Evolutionary conservation across 768 basidiomycete species (phyloP).

Genomic region (Trametes cingulata): DNA sequence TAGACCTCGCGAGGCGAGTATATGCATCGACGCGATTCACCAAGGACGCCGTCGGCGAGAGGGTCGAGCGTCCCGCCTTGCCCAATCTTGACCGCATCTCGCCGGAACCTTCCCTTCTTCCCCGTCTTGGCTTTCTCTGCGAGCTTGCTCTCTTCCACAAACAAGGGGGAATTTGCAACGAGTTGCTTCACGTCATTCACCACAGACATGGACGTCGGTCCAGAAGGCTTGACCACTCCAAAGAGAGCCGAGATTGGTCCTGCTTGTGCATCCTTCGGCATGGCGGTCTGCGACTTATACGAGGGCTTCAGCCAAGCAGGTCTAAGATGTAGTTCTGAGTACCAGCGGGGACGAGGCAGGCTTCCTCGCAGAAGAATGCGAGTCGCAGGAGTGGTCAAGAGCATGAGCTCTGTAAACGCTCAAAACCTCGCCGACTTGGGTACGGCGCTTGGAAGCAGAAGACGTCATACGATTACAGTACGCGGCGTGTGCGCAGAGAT

Average conservation of each 20-base stretch:
- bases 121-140: slow-evolving; percentile 39
- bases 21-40: slow-evolving; percentile 13
- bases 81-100: slow-evolving; percentile 73
- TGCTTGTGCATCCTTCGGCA: slow-evolving; percentile 65
- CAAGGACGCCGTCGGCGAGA: slow-evolving; percentile 75
- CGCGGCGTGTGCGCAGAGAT: too few relatives aligned
- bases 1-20: not conserved
- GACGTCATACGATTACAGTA: too few relatives aligned
- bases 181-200: slow-evolving; percentile 84
- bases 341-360: not conserved
- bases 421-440: too few relatives aligned
- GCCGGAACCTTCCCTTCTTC: slow-evolving; percentile 37
- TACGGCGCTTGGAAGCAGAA: too few relatives aligned
- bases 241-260: slow-evolving; percentile 82
- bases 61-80: slow-evolving; percentile 97
- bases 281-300: slow-evolving; percentile 28
- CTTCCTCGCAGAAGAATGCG: not conserved
- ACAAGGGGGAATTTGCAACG: slow-evolving; percentile 74
- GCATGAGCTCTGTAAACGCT: not conserved
- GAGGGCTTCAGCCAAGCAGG: not conserved
- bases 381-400: not conserved
- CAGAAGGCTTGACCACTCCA: slow-evolving; percentile 88
- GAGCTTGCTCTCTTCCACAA: slow-evolving; percentile 59
- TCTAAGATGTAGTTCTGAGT: not conserved
- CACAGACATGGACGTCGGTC: slow-evolving; percentile 88